phyloP scores from a whole-genome alignment of 2,329 filamentous ascomycete species.

The Aspergillus ruber region DNA sequence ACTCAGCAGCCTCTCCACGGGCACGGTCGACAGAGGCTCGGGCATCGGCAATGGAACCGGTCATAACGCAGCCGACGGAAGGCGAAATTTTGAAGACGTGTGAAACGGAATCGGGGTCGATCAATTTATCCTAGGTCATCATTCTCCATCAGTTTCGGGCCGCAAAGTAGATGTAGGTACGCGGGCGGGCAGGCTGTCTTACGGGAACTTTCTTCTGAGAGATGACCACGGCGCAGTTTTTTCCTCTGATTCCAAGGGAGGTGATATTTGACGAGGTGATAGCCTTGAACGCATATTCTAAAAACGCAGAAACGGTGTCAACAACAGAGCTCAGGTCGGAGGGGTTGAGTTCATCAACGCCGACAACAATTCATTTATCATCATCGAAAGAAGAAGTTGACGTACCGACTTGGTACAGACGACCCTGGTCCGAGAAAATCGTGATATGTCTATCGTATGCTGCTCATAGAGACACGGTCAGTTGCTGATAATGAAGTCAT shows the following conservation, averaged over 20 bases:
- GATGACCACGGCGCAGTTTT: conserved; percentile 92
- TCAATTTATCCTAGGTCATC: conserved; percentile 79
- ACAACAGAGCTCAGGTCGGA: not conserved
- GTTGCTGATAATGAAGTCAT: conserved; percentile 24
- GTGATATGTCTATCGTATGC: conserved; percentile 99
- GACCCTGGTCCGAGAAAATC: conserved; percentile 98
- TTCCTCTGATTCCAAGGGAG: conserved; percentile 89
- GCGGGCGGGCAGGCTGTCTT: conserved; percentile 39
- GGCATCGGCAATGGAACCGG: conserved; percentile 95
- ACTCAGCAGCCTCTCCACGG: conserved; percentile 92
- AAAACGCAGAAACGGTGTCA: conserved; percentile 13
- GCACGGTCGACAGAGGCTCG: conserved; percentile 88
- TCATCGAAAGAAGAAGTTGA: conserved; percentile 1
- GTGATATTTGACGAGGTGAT: conserved; percentile 99
- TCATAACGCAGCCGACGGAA: conserved; percentile 96
- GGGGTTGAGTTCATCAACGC: not conserved
- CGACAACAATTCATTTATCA: not conserved
- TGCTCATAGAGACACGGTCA: conserved; percentile 44
- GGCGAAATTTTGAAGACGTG: conserved; percentile 97
- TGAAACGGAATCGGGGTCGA: conserved; percentile 92
- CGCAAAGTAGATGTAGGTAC: not conserved
- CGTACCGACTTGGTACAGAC: conserved; percentile 96
- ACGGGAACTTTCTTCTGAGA: conserved; percentile 99
- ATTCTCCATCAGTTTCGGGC: conserved; percentile 10
- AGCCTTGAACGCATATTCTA: conserved; percentile 99